Evolutionary conservation across 2,329 filamentous ascomycete genomes (phyloP), one percentile per base, ranked within the genome.

Genomic region (Bimuria novae-zelandiae): DNA sequence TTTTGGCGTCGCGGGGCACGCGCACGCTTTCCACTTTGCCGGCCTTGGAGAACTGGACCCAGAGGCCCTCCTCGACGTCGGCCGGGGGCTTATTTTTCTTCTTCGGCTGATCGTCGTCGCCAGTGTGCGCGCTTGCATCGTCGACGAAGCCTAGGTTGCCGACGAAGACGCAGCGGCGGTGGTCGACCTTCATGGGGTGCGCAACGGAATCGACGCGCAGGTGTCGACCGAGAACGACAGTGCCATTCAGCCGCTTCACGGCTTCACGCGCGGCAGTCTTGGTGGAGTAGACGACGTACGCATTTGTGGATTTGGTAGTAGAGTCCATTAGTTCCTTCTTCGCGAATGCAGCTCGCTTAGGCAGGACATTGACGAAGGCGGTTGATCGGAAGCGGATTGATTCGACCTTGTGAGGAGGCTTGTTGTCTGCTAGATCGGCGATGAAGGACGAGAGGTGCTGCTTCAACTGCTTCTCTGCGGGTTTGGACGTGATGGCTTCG

Each of bases 61-160:
- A 96, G 2, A 96, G 82, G 5, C 94, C 94, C 77, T 99, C 94
- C 73, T 97, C 93, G 10, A 95, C 80, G 73, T 97, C 93, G 32
- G 89, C 86, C 1, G 92, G 89, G 7, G 84, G 80, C 68, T 88
- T 90, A 61, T 82, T 69, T 62, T 79, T 89, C 52, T 85, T 85
- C 75, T 89, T 90, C 33, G 64, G 65, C 30, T 90, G 89, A 66
- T 87, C 83, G 45, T 84, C 87, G 35, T 85, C 85, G 29, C 86
- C 81, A 44, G 76, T 76, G 39, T 80, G 76, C 45, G 88, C 80
- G 33, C 84, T 89, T 76, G 97, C 92, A 61, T 97, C 91, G 67
- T 97, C 93, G 14, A 99, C 90, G 67, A 99, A 99, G 44, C 91
- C 92, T 1, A 99, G 82, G 69, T 99, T 99, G 41, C 94, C 94